Base-by-base conservation (phyloP, 2,329 filamentous ascomycete genomes). In the Teratosphaeria destructans region DNA sequence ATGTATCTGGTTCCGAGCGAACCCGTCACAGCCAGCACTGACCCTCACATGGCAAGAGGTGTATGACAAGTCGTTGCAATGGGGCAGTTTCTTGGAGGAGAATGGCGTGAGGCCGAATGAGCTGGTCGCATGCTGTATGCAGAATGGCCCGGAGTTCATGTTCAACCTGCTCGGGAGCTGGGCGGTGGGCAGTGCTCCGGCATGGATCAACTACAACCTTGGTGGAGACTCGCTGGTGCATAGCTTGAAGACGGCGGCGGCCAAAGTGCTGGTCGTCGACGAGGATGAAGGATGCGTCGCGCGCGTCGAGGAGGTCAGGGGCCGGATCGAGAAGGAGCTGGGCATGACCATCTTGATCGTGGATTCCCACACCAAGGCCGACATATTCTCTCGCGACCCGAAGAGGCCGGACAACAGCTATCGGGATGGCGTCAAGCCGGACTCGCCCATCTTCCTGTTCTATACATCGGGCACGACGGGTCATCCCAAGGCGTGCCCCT, bases 381-480 rank as follows among this genome's bases (percentile, higher is more conserved):
- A 77, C 54, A 79, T 84, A 49, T 72, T 75, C 26, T 73, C 75
- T 0, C 73, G 78, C 53, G 77, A 79, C 23, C 75, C 79, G 0
- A 76, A 78, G 52, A 75, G 81, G 56, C 82, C 84, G 0, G 78
- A 77, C 0, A 80, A 87, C 62, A 75, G 79, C 34, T 78, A 84
- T 59, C 79, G 86, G 52, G 75, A 76, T 4, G 74, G 73, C 3
- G 76, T 87, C 1, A 75, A 75, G 54, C 77, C 76, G 0, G 72
- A 75, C 14, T 84, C 79, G 64, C 83, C 87, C 0, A 78, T 84
- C 64, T 83, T 80, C 34, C 71, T 91, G 27, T 84, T 91, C 65
- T 91, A 90, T 70, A 92, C 88, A 5, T 86, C 85, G 62, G 88
- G 88, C 39, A 91, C 88, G 0, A 91, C 88, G 0, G 88, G 88